A percentile compares a stretch with the other conserved stretches of the same genome.
Conservation (phyloP, 106 monocot species). For the Dendrobium catenatum region DNA sequence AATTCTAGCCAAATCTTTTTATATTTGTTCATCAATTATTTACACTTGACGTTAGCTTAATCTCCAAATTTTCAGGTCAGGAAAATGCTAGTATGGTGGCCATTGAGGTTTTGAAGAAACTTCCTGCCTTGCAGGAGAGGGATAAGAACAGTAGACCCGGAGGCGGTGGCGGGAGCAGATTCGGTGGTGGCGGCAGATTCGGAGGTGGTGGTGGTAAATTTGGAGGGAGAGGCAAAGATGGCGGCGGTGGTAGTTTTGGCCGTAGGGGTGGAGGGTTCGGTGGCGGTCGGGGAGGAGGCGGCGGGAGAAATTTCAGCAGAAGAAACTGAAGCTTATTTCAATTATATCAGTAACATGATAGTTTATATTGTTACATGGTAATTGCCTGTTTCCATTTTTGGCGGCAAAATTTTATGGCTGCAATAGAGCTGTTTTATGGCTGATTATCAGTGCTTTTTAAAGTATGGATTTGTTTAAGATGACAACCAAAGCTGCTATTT, state of each 20-base stretch:
- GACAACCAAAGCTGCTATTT: not conserved
- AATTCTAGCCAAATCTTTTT: too few species aligned
- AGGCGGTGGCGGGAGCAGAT: not conserved
- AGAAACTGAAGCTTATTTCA: constrained; percentile 5
- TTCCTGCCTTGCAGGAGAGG: constrained; percentile 79
- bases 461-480: not conserved
- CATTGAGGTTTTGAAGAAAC: constrained; percentile 50
- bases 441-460: not conserved
- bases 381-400: not conserved
- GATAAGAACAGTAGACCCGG: not conserved
- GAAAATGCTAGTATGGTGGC: constrained; percentile 50
- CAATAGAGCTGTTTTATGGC: not conserved
- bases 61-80: constrained; percentile 30
- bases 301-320: not conserved
- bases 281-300: not conserved
- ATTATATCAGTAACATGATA: not conserved
- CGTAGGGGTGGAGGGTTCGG: not conserved
- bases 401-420: not conserved
- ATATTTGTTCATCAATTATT: not conserved
- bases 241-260: not conserved
- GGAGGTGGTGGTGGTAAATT: not conserved
- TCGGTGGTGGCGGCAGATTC: not conserved
- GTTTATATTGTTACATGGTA: not conserved
- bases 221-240: not conserved
- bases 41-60: not conserved